Evolutionary conservation across 805 yeast genomes (phyloP).

Genomic region (Metahyphopichia silvanorum): DNA sequence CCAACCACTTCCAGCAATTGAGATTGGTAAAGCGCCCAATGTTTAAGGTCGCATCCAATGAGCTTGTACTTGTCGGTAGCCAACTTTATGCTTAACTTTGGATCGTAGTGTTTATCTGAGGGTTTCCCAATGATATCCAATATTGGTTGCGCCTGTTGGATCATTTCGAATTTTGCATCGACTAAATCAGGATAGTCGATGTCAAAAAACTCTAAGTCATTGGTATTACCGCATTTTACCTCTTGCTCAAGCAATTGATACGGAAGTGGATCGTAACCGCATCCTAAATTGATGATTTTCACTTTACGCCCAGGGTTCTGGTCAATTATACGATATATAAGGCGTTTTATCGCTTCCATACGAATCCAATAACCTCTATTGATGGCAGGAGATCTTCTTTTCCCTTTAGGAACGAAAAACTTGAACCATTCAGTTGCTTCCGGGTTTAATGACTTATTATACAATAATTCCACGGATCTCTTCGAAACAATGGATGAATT

Average conservation of each 20-base stretch:
- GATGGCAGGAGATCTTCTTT: slow-evolving; percentile 73
- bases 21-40: slow-evolving; percentile 33
- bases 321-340: slow-evolving; percentile 45
- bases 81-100: slow-evolving; percentile 22
- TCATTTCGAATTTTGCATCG: slow-evolving; percentile 50
- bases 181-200: slow-evolving; percentile 75
- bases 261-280: slow-evolving; percentile 60
- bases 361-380: slow-evolving; percentile 84
- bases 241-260: slow-evolving; percentile 26
- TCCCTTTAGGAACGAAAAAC: slow-evolving; percentile 61
- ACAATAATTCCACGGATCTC: slow-evolving; percentile 71
- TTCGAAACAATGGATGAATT: slow-evolving; percentile 82
- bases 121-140: slow-evolving; percentile 39
- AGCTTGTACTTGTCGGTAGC: slow-evolving; percentile 48
- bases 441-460: slow-evolving; percentile 32
- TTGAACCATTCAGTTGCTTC: slow-evolving; percentile 51
- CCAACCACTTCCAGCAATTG: slow-evolving; percentile 21
- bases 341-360: slow-evolving; percentile 61
- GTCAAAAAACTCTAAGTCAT: slow-evolving; percentile 65
- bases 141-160: slow-evolving; percentile 47
- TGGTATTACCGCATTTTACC: not conserved
- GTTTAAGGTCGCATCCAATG: slow-evolving; percentile 65
- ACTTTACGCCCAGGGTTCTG: slow-evolving; percentile 14
- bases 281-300: slow-evolving; percentile 66
- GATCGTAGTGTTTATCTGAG: not conserved